Evolutionary conservation across 495 filamentous ascomycete genomes (phyloP).

Genomic region (Aspergillus affinis): DNA sequence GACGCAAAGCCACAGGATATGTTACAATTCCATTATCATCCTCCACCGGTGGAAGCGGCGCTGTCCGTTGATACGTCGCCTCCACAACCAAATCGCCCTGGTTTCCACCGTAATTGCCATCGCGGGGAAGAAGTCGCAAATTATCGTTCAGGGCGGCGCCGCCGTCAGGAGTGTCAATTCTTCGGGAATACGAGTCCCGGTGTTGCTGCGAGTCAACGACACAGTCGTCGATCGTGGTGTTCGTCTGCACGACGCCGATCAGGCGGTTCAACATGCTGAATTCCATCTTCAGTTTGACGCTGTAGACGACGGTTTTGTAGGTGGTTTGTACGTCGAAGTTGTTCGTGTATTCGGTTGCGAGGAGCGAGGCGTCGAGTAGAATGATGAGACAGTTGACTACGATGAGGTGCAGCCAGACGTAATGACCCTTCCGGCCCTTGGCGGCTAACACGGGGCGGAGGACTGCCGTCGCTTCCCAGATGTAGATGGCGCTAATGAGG

Average conservation of each 20-base stretch:
- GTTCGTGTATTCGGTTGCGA: constrained; percentile 38
- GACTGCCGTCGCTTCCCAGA: constrained; percentile 38
- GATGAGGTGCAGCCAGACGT: constrained; percentile 45
- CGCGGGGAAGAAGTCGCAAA: background rate
- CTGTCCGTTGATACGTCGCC: background rate
- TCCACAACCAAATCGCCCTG: background rate
- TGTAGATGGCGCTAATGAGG: constrained; percentile 49
- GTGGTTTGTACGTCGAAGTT: constrained; percentile 42
- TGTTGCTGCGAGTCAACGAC: background rate
- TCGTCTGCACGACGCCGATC: constrained; percentile 22
- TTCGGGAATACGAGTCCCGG: background rate
- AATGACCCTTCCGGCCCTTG: constrained; percentile 23
- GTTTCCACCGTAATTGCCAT: background rate
- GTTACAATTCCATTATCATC: background rate
- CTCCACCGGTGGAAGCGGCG: background rate
- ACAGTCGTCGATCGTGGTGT: background rate
- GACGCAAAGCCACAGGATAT: background rate
- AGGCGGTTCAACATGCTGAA: constrained; percentile 50
- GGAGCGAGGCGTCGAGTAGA: constrained; percentile 33
- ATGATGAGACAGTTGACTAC: constrained; percentile 44
- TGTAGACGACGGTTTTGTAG: constrained; percentile 47
- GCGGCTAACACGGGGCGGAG: constrained; percentile 33
- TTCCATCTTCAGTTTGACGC: constrained; percentile 54
- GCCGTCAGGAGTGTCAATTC: background rate
- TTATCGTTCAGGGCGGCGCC: background rate